Evolutionary conservation across 495 filamentous ascomycete species (phyloP).

Genomic region (Aspergillus funiculosus): DNA sequence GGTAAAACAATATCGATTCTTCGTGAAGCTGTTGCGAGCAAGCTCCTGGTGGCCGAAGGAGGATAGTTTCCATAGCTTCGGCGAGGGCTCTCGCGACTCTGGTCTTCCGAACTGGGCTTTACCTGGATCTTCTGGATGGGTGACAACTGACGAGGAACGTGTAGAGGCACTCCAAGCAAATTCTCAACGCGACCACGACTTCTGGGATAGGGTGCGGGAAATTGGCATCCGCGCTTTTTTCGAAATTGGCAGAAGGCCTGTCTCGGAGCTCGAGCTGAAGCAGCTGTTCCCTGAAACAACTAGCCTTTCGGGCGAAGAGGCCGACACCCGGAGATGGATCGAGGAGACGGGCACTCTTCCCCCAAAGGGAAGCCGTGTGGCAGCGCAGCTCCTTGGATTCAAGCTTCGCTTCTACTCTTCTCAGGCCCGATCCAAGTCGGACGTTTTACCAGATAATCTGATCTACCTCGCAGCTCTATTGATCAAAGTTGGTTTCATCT

Average conservation of each 20-base stretch:
- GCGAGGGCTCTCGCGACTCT: conserved; percentile 32
- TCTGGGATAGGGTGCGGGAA: conserved; percentile 76
- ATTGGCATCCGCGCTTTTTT: conserved; percentile 81
- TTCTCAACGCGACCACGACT: conserved; percentile 61
- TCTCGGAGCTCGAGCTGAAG: conserved; percentile 45
- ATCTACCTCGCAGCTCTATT: conserved; percentile 85
- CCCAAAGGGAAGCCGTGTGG: conserved; percentile 78
- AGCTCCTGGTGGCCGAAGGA: conserved; percentile 97
- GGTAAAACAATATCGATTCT: conserved; percentile 82
- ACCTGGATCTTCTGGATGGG: conserved; percentile 56
- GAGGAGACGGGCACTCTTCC: conserved; percentile 71
- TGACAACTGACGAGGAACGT: conserved; percentile 60
- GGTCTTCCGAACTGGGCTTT: conserved; percentile 78
- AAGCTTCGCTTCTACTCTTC: conserved; percentile 93
- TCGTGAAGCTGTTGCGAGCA: conserved; percentile 79
- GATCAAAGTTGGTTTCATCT: conserved; percentile 97
- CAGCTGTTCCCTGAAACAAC: conserved; percentile 40
- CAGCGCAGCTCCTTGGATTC: conserved; percentile 93
- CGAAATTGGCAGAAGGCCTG: conserved; percentile 62
- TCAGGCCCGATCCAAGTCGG: conserved; percentile 59
- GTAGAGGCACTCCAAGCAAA: conserved; percentile 42
- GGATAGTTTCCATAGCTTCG: conserved; percentile 24
- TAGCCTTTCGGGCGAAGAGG: conserved; percentile 38
- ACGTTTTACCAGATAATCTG: conserved; percentile 79
- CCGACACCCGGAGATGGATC: conserved; percentile 63